Conservation (phyloP, 495 filamentous ascomycete genomes). For the Aspergillus cristatus region DNA sequence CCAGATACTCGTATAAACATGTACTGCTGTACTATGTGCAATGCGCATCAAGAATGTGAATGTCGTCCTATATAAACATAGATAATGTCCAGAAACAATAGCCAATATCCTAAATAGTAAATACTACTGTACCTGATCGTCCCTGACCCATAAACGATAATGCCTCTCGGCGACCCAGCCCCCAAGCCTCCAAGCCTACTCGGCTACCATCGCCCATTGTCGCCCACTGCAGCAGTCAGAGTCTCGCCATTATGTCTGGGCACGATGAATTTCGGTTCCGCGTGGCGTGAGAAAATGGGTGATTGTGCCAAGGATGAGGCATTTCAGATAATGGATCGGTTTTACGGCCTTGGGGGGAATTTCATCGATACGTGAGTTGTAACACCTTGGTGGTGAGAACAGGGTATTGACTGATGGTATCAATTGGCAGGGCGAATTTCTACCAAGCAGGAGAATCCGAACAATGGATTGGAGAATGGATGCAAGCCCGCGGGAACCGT, state of each 20-base stretch:
- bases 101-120: no score
- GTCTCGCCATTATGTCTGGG: conserved; percentile 50
- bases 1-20: no score
- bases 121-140: no score
- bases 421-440: conserved; percentile 25
- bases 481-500: conserved; percentile 12
- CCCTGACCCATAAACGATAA: no score
- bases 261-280: conserved; percentile 46
- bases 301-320: conserved; percentile 22
- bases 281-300: conserved; percentile 36
- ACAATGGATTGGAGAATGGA: conserved; percentile 52
- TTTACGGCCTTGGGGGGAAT: conserved; percentile 31
- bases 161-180: no score
- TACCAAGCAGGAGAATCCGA: conserved; percentile 49
- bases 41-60: no score
- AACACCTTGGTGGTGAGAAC: not conserved
- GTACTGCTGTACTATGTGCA: no score
- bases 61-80: no score
- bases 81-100: no score
- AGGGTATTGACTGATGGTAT: not conserved
- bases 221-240: conserved; percentile 41
- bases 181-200: conserved; percentile 38
- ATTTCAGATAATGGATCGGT: conserved; percentile 38
- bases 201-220: conserved; percentile 47
- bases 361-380: conserved; percentile 35